Percentiles rank a stretch among this genome's conserved stretches.
phyloP scores from a whole-genome alignment of 2,329 filamentous ascomycete genomes.

The Gliomastix tumulicola region DNA sequence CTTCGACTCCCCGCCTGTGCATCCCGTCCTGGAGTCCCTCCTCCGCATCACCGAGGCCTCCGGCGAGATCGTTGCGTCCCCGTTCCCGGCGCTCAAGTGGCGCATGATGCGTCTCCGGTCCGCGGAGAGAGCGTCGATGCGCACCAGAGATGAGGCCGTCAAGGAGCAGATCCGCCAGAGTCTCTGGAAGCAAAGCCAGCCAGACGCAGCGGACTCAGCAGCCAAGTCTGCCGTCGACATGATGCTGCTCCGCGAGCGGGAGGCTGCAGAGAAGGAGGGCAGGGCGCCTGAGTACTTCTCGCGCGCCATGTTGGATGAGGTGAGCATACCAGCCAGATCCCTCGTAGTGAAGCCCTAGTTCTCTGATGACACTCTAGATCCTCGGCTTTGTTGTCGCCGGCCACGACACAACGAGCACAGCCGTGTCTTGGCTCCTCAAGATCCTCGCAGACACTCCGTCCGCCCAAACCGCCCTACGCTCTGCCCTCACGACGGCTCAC shows the following conservation, averaged over 20 bases:
- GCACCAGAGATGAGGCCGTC: background rate
- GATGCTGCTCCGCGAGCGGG: constrained; percentile 20
- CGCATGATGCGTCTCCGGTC: no score
- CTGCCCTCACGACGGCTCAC: background rate
- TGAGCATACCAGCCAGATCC: no score
- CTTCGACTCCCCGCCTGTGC: background rate
- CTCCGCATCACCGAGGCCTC: background rate
- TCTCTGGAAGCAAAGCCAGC: background rate
- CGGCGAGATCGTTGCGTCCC: no score
- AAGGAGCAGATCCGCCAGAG: background rate
- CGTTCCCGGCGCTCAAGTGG: no score
- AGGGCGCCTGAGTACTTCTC: constrained; percentile 15
- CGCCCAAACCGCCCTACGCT: background rate
- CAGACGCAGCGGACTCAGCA: background rate
- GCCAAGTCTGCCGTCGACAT: constrained; percentile 18
- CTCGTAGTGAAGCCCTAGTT: no score
- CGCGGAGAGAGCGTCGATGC: background rate
- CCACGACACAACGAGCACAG: background rate
- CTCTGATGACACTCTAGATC: constrained; percentile 1
- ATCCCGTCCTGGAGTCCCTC: background rate
- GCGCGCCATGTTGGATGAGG: constrained; percentile 18
- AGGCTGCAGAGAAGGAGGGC: constrained; percentile 17
- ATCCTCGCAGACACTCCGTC: background rate
- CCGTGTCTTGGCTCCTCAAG: background rate
- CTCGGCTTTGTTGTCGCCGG: constrained; percentile 17